Evolutionary conservation across 2,329 filamentous ascomycete genomes (phyloP).

Genomic region (Cadophora gregata): DNA sequence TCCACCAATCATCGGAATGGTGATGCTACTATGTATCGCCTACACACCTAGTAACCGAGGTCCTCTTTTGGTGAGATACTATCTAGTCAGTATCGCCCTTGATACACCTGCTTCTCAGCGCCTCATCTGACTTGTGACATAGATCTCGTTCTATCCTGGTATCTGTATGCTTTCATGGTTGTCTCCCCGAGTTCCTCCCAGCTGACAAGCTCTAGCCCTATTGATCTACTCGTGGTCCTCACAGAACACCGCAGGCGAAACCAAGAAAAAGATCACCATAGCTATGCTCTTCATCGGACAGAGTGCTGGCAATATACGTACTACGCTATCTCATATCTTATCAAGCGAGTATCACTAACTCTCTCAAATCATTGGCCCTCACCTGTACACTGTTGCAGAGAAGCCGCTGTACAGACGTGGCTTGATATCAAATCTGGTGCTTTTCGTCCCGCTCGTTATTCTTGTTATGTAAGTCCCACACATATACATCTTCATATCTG

Average conservation of each 20-base stretch:
- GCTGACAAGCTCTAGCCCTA: conserved; percentile 47
- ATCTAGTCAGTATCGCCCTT: conserved; percentile 43
- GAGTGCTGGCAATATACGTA: conserved; percentile 66
- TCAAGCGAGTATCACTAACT: not conserved
- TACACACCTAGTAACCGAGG: conserved; percentile 54
- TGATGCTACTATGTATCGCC: conserved; percentile 58
- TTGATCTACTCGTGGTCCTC: conserved; percentile 66
- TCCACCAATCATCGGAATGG: conserved; percentile 61
- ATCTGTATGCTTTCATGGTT: conserved; percentile 50
- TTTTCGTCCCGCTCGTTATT: conserved; percentile 65
- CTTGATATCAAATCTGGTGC: conserved; percentile 62
- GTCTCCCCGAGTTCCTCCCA: not conserved
- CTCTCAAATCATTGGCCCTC: conserved; percentile 61
- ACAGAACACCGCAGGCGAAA: conserved; percentile 71
- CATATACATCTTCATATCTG: too few species aligned
- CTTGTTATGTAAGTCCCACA: conserved; percentile 50
- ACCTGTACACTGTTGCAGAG: conserved; percentile 66
- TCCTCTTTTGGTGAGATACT: conserved; percentile 57
- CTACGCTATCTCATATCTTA: not conserved
- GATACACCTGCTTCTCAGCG: conserved; percentile 49
- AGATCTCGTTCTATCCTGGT: conserved; percentile 64
- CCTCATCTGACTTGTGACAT: conserved; percentile 51
- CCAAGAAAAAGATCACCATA: conserved; percentile 71
- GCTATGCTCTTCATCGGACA: conserved; percentile 69
- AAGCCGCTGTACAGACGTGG: conserved; percentile 58